phyloP scores from a whole-genome alignment of 257 asterid genomes.

The Vinca minor region DNA sequence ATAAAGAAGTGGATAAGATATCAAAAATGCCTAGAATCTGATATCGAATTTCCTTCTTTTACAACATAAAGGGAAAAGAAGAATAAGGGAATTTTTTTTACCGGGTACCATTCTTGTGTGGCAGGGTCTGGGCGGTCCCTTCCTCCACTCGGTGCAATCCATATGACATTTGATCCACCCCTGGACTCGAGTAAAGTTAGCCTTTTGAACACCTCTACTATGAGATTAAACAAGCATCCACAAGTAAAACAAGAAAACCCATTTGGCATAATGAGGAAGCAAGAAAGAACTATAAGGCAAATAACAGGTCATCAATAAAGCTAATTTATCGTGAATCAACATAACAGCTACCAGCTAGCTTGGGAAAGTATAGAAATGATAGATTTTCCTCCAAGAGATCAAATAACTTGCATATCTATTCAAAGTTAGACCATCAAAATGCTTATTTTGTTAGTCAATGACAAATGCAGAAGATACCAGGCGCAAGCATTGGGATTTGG shows the following conservation, averaged over 20 bases:
- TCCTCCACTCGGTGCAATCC: slow-evolving; percentile 99
- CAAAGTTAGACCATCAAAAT: not conserved
- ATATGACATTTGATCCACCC: slow-evolving; percentile 83
- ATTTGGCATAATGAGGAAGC: not conserved
- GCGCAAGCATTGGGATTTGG: not conserved
- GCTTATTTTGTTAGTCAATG: not conserved
- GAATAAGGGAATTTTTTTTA: slow-evolving; percentile 34
- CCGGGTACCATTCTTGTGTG: slow-evolving; percentile 80
- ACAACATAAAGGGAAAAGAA: not conserved
- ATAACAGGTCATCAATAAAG: not conserved
- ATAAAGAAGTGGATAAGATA: too few relatives aligned
- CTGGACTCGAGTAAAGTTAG: slow-evolving; percentile 24
- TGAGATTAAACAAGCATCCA: slow-evolving; percentile 4
- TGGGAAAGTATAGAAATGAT: not conserved
- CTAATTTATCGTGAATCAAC: not conserved
- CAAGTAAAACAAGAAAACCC: not conserved
- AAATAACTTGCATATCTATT: not conserved
- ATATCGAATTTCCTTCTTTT: not conserved
- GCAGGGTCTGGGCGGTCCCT: slow-evolving; percentile 92
- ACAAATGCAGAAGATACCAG: not conserved
- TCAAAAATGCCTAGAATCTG: not conserved
- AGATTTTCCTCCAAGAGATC: not conserved
- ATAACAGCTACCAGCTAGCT: not conserved
- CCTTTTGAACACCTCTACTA: not conserved
- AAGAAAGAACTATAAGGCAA: not conserved